A percentile compares a stretch with the other conserved stretches of the same genome.
Conservation (phyloP, 768 basidiomycete species). For the Solioccasus polychromus region DNA sequence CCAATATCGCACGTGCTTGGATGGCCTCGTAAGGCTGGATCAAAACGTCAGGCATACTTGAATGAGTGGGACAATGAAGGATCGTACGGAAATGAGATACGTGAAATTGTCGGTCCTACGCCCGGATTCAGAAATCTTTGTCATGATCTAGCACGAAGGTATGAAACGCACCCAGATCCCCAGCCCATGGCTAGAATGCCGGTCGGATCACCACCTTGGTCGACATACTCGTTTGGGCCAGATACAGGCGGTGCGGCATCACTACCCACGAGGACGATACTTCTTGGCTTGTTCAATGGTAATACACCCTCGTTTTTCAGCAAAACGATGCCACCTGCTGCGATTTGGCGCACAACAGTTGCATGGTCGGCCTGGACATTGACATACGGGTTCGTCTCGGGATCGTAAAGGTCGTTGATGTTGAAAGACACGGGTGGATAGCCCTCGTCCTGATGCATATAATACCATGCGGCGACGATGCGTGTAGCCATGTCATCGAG, state of each 20-base stretch:
- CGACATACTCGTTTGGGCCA: slow-evolving; percentile 70
- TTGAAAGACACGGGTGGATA: slow-evolving; percentile 32
- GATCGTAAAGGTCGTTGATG: slow-evolving; percentile 24
- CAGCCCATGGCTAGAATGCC: slow-evolving; percentile 90
- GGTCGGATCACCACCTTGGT: slow-evolving; percentile 54
- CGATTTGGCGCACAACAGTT: slow-evolving; percentile 56
- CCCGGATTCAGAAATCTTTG: slow-evolving; percentile 1
- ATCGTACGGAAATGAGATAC: slow-evolving; percentile 69
- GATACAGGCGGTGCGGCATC: slow-evolving; percentile 58
- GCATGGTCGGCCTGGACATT: slow-evolving; percentile 58
- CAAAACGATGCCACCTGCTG: slow-evolving; percentile 61
- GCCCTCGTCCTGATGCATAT: slow-evolving; percentile 31
- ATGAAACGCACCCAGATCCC: slow-evolving; percentile 70
- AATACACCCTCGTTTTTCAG: slow-evolving; percentile 63
- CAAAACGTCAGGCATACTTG: neutral
- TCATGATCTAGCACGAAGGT: neutral
- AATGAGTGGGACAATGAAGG: too few species aligned
- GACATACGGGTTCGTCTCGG: slow-evolving; percentile 42
- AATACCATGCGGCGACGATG: slow-evolving; percentile 63
- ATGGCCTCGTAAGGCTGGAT: slow-evolving; percentile 81
- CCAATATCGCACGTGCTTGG: slow-evolving; percentile 63
- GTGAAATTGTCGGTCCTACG: slow-evolving; percentile 66
- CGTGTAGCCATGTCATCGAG: slow-evolving; percentile 73
- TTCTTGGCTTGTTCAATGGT: slow-evolving; percentile 58
- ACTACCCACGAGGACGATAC: slow-evolving; percentile 60